Evolutionary conservation across 2,329 filamentous ascomycete species (phyloP).

Genomic region (Drechslera avenae): DNA sequence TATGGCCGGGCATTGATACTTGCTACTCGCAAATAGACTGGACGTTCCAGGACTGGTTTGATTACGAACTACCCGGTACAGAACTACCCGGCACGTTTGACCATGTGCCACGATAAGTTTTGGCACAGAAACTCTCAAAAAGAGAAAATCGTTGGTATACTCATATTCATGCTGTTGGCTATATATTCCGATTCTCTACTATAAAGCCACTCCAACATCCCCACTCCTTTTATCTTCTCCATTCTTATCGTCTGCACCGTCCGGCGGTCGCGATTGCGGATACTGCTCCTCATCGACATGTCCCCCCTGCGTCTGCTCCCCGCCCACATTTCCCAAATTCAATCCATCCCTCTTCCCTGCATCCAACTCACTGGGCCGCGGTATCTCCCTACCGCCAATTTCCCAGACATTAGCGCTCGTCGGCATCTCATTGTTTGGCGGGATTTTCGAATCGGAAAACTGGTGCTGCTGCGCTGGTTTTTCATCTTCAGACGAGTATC

Average conservation of each 20-base stretch:
- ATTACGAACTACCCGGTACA: background rate
- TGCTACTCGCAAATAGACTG: slow-evolving; percentile 6
- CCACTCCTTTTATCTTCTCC: too few relatives aligned
- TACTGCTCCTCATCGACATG: too few relatives aligned
- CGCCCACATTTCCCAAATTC: background rate
- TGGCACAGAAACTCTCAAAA: too few relatives aligned
- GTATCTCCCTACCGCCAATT: slow-evolving; percentile 11
- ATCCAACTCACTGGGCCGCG: slow-evolving; percentile 10
- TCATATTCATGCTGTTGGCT: too few relatives aligned
- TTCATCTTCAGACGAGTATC: background rate
- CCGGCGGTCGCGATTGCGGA: too few relatives aligned
- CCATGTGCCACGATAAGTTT: background rate
- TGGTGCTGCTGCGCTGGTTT: slow-evolving; percentile 6
- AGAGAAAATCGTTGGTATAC: too few relatives aligned
- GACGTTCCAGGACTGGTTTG: slow-evolving; percentile 5
- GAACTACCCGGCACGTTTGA: background rate
- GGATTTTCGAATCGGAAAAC: background rate
- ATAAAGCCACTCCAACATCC: too few relatives aligned
- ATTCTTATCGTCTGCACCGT: too few relatives aligned
- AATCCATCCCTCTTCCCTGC: slow-evolving; percentile 1
- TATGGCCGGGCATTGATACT: slow-evolving; percentile 7
- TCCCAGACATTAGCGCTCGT: slow-evolving; percentile 21
- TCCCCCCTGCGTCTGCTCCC: background rate
- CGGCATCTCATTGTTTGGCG: slow-evolving; percentile 10
- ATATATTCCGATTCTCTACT: too few relatives aligned